phyloP scores from a whole-genome alignment of 164 flowering plant species.

The Tinospora cordifolia region DNA sequence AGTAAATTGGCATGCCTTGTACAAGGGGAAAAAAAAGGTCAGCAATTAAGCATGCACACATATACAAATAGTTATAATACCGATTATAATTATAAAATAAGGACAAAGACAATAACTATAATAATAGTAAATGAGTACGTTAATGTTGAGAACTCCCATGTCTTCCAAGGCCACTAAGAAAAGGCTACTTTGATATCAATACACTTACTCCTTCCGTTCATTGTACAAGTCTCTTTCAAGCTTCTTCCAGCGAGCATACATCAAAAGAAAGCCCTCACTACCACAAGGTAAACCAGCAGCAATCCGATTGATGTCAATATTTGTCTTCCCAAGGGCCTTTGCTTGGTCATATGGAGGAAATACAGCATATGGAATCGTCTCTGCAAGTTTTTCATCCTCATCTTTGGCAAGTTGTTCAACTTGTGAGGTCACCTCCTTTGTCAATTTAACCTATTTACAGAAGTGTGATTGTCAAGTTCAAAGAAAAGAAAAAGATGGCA shows the following conservation, averaged over 20 bases:
- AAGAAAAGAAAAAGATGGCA: not conserved
- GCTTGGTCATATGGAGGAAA: conserved; percentile 96
- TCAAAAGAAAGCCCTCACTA: conserved; percentile 94
- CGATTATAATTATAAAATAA: too few relatives aligned
- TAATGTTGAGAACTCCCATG: not conserved
- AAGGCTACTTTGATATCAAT: not conserved
- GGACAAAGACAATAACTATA: too few relatives aligned
- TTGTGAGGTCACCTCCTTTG: conserved; percentile 92
- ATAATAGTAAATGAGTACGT: not conserved
- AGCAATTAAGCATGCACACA: not conserved
- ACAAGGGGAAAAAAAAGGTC: not conserved
- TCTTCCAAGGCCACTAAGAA: not conserved
- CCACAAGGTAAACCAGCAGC: conserved; percentile 99
- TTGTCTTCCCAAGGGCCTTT: conserved; percentile 92
- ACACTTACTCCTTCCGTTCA: conserved; percentile 86
- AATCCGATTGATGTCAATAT: conserved; percentile 85
- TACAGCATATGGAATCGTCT: conserved; percentile 56
- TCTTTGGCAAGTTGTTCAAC: conserved; percentile 79
- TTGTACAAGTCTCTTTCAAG: conserved; percentile 94
- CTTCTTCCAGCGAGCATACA: conserved; percentile 99
- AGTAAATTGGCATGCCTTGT: not conserved
- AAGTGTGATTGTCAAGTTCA: not conserved
- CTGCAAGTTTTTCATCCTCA: conserved; percentile 76
- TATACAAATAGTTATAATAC: not conserved
- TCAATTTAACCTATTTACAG: conserved; percentile 51